These are phyloP conservation scores for Sporobolomyces pararoseus DNA, from an alignment of 768 basidiomycete genomes.

Conservation along the genomic window DNA sequence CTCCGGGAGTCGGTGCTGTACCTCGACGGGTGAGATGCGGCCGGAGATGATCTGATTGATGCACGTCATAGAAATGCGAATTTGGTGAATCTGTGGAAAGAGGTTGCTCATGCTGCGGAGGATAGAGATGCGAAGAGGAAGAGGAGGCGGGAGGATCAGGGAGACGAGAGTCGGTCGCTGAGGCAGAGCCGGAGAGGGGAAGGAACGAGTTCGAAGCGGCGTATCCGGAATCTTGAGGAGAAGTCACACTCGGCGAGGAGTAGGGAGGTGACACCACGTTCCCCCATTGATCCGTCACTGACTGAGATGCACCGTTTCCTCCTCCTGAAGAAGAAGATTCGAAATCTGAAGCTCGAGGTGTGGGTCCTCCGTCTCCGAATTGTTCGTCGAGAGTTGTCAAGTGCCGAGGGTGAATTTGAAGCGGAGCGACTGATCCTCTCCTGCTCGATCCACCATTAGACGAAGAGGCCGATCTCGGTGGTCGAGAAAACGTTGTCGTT, in stretches of 20 bases:
- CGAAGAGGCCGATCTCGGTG: conserved; percentile 15
- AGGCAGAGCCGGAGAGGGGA: background rate
- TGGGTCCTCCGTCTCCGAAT: conserved; percentile 8
- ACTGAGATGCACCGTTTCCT: background rate
- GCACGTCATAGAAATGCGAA: background rate
- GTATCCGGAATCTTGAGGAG: conserved; percentile 22
- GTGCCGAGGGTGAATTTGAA: conserved; percentile 26
- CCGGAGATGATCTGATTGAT: too few relatives aligned
- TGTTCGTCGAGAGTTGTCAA: conserved; percentile 30
- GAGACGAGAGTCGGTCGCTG: background rate
- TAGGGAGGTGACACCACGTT: conserved; percentile 17
- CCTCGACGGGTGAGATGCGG: background rate
- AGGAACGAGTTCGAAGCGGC: conserved; percentile 4
- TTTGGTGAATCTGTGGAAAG: background rate
- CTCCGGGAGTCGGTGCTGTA: conserved; percentile 10
- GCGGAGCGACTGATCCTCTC: background rate
- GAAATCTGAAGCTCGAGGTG: background rate
- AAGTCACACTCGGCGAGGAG: background rate
- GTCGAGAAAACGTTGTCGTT: too few relatives aligned
- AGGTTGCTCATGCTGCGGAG: background rate
- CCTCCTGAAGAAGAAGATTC: background rate
- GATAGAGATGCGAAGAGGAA: background rate
- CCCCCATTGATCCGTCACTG: conserved; percentile 7
- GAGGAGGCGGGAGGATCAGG: background rate
- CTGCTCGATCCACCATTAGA: background rate